Evolutionary conservation across 441 rosid species (phyloP).

Genomic region (Euphorbia schlechtendalii): DNA sequence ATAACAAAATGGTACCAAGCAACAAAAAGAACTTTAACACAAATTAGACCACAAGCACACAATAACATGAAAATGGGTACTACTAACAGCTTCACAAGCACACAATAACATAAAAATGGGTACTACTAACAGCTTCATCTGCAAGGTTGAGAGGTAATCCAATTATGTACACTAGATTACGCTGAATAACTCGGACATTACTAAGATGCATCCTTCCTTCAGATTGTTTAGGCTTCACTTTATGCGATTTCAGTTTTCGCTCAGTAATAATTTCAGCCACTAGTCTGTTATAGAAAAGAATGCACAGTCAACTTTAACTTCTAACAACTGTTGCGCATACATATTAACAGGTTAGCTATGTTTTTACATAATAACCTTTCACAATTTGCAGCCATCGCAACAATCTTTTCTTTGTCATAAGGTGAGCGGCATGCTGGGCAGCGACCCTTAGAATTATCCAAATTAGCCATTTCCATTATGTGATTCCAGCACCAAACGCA

Average conservation of each 20-base stretch:
- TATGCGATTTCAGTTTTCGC: constrained; percentile 33
- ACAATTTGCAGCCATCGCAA: constrained; percentile 36
- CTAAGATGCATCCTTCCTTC: constrained; percentile 39
- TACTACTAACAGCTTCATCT: constrained; percentile 29
- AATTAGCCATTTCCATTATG: constrained; percentile 47
- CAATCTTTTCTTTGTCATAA: constrained; percentile 47
- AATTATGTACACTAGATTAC: constrained; percentile 39
- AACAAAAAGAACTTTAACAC: background rate
- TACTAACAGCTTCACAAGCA: constrained; percentile 18
- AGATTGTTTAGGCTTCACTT: constrained; percentile 29
- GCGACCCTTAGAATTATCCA: constrained; percentile 38
- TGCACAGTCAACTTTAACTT: background rate
- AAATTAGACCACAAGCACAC: background rate
- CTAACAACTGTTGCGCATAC: background rate
- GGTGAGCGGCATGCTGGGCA: constrained; percentile 44
- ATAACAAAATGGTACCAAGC: too few species aligned
- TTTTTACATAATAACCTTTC: constrained; percentile 27
- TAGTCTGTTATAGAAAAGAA: constrained; percentile 21
- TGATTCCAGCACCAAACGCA: constrained; percentile 61
- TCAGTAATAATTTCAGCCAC: constrained; percentile 35
- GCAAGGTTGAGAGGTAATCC: constrained; percentile 35
- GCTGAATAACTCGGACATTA: constrained; percentile 38
- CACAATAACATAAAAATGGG: background rate
- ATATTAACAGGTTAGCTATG: constrained; percentile 4
- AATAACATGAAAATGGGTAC: background rate